These are phyloP conservation scores for Vicia villosa DNA, from an alignment of 306 rosid genomes.

Conservation along the genomic window DNA sequence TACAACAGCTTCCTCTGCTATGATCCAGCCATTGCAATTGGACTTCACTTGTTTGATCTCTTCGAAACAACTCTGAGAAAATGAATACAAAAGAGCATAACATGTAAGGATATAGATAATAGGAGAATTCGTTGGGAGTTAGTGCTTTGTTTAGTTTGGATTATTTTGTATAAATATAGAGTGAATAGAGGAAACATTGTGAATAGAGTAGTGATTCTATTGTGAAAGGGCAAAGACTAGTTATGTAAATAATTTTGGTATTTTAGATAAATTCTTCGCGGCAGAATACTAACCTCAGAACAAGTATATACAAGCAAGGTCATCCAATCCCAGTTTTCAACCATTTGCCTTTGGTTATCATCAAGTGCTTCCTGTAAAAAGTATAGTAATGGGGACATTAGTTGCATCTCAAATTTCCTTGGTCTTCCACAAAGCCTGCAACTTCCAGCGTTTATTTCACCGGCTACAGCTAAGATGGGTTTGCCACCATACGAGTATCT, in stretches of 20 bases:
- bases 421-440: conserved; percentile 72
- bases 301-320: conserved; percentile 76
- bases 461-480: conserved; percentile 65
- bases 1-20: conserved; percentile 67
- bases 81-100: conserved; percentile 16
- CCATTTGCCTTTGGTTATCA: conserved; percentile 45
- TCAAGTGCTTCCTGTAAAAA: conserved; percentile 73
- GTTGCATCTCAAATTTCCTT: conserved; percentile 84
- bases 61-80: conserved; percentile 59
- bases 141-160: too few relatives aligned
- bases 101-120: too few relatives aligned
- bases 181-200: too few relatives aligned
- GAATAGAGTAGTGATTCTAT: not conserved
- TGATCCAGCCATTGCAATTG: conserved; percentile 53
- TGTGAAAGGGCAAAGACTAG: conserved; percentile 1
- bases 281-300: conserved; percentile 58
- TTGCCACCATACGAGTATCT: conserved; percentile 78
- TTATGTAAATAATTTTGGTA: not conserved
- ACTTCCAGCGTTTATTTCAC: conserved; percentile 59
- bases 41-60: conserved; percentile 42
- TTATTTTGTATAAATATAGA: too few relatives aligned
- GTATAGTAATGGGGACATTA: conserved; percentile 82
- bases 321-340: conserved; percentile 92
- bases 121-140: too few relatives aligned
- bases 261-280: conserved; percentile 16